Base-by-base conservation (phyloP, 352 stramenopile species). In the Phytophthora megakarya region DNA sequence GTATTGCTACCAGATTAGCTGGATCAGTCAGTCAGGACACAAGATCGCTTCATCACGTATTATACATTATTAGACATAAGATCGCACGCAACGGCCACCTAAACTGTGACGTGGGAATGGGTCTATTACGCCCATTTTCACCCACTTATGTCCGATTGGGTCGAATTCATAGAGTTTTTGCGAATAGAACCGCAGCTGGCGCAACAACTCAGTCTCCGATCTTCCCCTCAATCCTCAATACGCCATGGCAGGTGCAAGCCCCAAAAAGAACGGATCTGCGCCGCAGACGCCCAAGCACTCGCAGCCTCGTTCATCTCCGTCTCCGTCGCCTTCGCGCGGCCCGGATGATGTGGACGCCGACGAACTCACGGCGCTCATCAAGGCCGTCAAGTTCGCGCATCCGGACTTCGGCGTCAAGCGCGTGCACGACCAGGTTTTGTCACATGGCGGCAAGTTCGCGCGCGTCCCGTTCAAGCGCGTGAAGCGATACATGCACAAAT, bases 361-460 rank as follows among this genome's bases (percentile, higher is more conserved):
- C 23, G 87, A 96, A 68, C 81, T 96, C 23, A 90, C 81, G 32
- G 87, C 87, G 58, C 75, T 96, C 12, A 86, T 96, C 67, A 89
- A 93, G 61, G 87, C 87, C 52, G 82, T 96, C 71, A 96, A 94
- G 72, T 96, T 96, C 62, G 85, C 85, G 23, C 80, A 93, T 59
- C 75, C 84, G 5, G 80, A 90, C 26, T 96, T 85, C 43, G 85
- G 84, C 28, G 75, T 86, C 73, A 96, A 96, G 81, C 85, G 86
- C 54, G 76, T 92, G 52, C 83, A 94, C 72, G 78, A 86, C 13
- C 69, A 93, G 61, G 84, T 96, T 33, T 52, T 80, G 23, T 80
- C 78, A 10, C 87, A 96, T 64, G 85, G 85, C 62, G 84, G 84
- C 51, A 91, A 93, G 68, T 96, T 85, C 52, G 68, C 65, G 43